Evolutionary conservation across 805 yeast species (phyloP).

Genomic region (Yarrowia hollandica): DNA sequence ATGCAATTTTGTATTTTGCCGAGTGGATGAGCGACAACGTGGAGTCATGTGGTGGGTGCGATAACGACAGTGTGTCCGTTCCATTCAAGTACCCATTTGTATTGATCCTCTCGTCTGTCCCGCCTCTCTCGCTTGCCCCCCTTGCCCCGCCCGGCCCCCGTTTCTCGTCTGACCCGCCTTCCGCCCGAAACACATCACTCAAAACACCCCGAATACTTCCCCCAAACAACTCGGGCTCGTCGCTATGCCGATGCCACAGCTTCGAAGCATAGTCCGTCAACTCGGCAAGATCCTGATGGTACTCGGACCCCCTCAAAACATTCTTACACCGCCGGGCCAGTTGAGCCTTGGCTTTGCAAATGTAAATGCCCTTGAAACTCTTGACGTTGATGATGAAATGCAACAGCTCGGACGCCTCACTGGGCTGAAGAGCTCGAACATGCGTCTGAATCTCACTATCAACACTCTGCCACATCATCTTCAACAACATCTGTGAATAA

Average conservation of each 20-base stretch:
- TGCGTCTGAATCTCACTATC: slow-evolving; percentile 27
- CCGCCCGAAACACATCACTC: no score
- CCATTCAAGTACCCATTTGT: no score
- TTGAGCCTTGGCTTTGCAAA: slow-evolving; percentile 24
- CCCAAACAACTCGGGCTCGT: slow-evolving; percentile 8
- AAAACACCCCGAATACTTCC: no score
- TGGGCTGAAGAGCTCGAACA: slow-evolving; percentile 2
- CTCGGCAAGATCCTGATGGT: slow-evolving; percentile 11
- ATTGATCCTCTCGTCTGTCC: no score
- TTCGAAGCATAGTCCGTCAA: slow-evolving; percentile 14
- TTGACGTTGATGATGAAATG: slow-evolving; percentile 22
- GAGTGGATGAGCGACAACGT: no score
- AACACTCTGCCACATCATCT: slow-evolving; percentile 15
- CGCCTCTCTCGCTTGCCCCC: no score
- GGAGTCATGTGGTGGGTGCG: no score
- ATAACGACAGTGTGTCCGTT: no score
- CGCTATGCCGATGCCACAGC: slow-evolving; percentile 9
- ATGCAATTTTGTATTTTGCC: slow-evolving; percentile 14
- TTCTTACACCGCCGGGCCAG: slow-evolving; percentile 6
- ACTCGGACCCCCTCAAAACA: slow-evolving; percentile 15
- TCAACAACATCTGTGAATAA: slow-evolving; percentile 16
- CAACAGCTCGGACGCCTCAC: slow-evolving; percentile 17
- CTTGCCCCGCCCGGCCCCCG: no score
- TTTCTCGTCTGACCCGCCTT: no score
- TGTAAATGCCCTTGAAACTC: slow-evolving; percentile 17